A percentile compares a stretch with the other conserved stretches of the same genome.
phyloP scores from a whole-genome alignment of 805 yeast species.

The Saturnispora quitensis region DNA sequence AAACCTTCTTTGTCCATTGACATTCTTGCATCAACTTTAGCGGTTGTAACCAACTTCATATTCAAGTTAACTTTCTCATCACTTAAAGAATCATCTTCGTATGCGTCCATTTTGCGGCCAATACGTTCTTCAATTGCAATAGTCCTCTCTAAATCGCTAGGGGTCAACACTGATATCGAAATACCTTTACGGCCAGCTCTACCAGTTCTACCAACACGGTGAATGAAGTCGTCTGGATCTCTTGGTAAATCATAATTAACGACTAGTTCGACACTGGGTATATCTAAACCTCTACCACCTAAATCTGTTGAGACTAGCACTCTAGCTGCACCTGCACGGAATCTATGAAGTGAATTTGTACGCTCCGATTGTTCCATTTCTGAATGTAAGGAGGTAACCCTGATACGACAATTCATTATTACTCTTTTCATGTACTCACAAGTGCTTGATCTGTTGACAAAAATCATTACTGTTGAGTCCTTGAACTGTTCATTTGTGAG shows the following conservation, averaged over 20 bases:
- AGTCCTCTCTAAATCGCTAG: conserved; percentile 73
- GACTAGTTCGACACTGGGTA: conserved; percentile 70
- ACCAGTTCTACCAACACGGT: conserved; percentile 93
- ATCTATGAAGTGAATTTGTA: conserved; percentile 82
- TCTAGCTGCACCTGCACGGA: conserved; percentile 90
- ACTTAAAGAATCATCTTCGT: conserved; percentile 64
- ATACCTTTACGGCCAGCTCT: conserved; percentile 93
- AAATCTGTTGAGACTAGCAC: conserved; percentile 91
- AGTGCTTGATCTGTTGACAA: conserved; percentile 82
- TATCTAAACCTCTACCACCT: conserved; percentile 85
- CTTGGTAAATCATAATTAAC: conserved; percentile 75
- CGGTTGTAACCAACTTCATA: conserved; percentile 60
- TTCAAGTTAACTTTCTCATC: conserved; percentile 59
- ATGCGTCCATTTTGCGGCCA: conserved; percentile 68
- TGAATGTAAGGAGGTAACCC: conserved; percentile 87
- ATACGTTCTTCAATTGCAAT: conserved; percentile 82
- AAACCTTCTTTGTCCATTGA: conserved; percentile 89
- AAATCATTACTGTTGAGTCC: conserved; percentile 69
- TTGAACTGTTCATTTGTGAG: conserved; percentile 53
- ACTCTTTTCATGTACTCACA: conserved; percentile 84
- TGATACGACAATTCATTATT: conserved; percentile 58
- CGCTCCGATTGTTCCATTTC: conserved; percentile 92
- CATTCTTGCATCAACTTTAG: conserved; percentile 84
- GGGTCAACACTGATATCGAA: conserved; percentile 73
- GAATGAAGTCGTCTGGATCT: conserved; percentile 76